Conservation (phyloP, 1,284 basidiomycete species). For the Vanrija sp. region DNA sequence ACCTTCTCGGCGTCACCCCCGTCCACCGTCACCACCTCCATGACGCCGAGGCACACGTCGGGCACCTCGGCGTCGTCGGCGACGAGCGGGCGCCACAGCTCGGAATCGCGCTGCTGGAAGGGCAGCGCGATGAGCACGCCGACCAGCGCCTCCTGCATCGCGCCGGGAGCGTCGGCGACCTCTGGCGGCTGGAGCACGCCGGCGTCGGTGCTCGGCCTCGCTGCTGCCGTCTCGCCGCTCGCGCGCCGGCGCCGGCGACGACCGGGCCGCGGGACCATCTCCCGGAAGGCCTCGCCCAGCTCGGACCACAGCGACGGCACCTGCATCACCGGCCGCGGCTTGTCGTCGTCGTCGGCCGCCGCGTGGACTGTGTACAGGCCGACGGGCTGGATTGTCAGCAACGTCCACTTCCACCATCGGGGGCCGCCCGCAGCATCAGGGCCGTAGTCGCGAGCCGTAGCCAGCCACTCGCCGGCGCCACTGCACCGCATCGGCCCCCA, state of each 20-base stretch:
- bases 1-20: neutral
- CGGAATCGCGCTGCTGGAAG: constrained; percentile 13
- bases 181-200: neutral
- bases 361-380: constrained; percentile 15
- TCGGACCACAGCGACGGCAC: neutral
- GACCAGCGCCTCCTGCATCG: constrained; percentile 28
- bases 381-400: constrained; percentile 20
- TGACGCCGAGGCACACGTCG: constrained; percentile 35
- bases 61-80: constrained; percentile 32
- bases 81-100: constrained; percentile 19
- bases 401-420: neutral
- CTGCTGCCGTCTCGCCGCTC: neutral
- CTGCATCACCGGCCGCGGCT: neutral
- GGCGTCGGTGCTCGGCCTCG: neutral
- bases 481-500: neutral
- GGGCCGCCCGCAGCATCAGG: neutral
- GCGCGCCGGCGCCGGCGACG: neutral
- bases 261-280: constrained; percentile 2
- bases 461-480: neutral
- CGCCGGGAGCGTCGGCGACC: constrained; percentile 11
- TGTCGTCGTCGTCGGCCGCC: neutral
- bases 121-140: constrained; percentile 44
- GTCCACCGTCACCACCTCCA: constrained; percentile 14
- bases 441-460: neutral
- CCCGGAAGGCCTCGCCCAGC: constrained; percentile 1